Base-by-base conservation (phyloP, 2,329 filamentous ascomycete genomes). In the Calonectria hongkongensis region DNA sequence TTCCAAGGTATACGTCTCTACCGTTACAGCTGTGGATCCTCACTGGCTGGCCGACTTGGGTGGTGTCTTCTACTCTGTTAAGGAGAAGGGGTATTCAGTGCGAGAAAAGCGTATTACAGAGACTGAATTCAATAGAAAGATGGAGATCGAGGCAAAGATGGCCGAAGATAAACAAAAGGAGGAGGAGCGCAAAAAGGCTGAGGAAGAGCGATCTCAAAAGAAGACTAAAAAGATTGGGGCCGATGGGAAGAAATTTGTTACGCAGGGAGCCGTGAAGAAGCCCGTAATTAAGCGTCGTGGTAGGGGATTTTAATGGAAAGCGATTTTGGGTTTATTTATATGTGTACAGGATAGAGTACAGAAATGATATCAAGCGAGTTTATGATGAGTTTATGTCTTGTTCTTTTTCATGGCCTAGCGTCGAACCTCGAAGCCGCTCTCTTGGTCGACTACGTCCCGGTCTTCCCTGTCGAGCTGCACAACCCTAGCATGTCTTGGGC, bases 21-120 rank as follows among this genome's bases (percentile, higher is more conserved):
- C 95, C 5, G 97, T 99, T 12, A 99, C 97, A 5, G 92, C 95
- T 1, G 97, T 99, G 1, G 97, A 99, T 83, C 96, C 97, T 66
- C 95, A 97, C 82, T 99, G 97, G 97, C 91, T 99, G 48, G 97
- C 97, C 8, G 97, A 99, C 82, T 88, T 99, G 7, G 97, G 97
- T 41, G 97, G 96, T 2, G 97, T 99, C 0, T 99, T 99, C 84
- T 99, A 98, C 84, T 97, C 94, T 1, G 91, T 99, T 81, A 98
- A 98, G 86, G 96, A 98, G 85, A 99, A 99, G 85, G 97, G 96
- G 1, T 99, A 98, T 82, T 98, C 94, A 16, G 92, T 93, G 15
- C 89, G 94, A 30, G 94, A 98, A 80, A 96, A 95, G 85, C 91
- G 94, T 67, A 91, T 98, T 60, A 96, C 94, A 0, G 96, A 98